Evolutionary conservation across 768 basidiomycete species (phyloP).

Genomic region (Boletus edulis): DNA sequence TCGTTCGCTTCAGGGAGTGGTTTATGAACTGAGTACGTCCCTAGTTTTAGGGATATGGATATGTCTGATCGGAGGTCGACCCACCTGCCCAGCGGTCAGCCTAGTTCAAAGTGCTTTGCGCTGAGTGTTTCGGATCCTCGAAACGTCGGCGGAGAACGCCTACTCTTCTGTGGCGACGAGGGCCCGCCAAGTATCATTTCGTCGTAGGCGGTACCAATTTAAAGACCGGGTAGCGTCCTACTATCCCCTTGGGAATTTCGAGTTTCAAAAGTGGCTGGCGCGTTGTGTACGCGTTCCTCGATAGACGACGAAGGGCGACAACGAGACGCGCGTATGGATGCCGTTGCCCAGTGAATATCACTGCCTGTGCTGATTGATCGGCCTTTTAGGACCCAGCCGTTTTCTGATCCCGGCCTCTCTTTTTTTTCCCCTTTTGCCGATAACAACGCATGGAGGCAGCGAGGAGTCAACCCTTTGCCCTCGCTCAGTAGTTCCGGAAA

Average conservation of each 20-base stretch:
- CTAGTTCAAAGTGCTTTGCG: too few species aligned
- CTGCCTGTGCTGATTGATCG: not conserved
- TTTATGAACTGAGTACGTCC: not conserved
- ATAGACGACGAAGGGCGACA: not conserved
- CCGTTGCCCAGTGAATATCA: not conserved
- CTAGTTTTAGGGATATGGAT: not conserved
- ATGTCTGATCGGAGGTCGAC: not conserved
- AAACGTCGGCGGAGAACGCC: not conserved
- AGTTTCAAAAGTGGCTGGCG: not conserved
- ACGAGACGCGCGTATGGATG: not conserved
- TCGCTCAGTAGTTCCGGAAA: too few species aligned
- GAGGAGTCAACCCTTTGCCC: too few species aligned
- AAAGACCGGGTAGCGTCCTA: too few species aligned
- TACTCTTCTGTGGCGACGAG: not conserved
- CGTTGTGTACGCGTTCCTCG: conserved; percentile 1
- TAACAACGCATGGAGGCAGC: not conserved
- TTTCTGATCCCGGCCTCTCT: not conserved
- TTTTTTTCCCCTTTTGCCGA: not conserved
- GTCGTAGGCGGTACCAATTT: not conserved
- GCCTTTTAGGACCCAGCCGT: not conserved
- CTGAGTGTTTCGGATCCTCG: too few species aligned
- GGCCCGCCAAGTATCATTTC: not conserved
- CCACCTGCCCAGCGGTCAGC: not conserved
- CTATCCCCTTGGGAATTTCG: not conserved
- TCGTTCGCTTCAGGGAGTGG: conserved; percentile 2